phyloP scores from a whole-genome alignment of 768 basidiomycete species.

The Amanita rubescens region DNA sequence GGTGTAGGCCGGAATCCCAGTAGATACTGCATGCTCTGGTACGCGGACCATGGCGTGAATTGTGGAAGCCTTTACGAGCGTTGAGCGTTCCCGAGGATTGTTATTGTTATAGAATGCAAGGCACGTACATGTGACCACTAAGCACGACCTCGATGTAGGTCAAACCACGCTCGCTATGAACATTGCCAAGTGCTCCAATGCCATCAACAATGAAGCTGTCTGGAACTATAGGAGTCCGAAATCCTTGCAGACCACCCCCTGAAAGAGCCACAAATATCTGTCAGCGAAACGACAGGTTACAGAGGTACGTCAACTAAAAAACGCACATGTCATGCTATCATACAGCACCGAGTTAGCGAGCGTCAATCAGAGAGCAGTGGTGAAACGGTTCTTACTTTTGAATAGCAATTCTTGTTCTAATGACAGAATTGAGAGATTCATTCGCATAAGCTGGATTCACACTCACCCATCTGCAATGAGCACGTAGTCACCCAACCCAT shows the following conservation, averaged over 20 bases:
- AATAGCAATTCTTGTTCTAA: slow-evolving; percentile 50
- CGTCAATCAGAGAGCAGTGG: neutral
- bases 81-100: neutral
- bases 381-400: slow-evolving; percentile 42
- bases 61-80: slow-evolving; percentile 47
- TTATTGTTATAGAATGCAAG: neutral
- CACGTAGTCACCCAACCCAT: slow-evolving; percentile 68
- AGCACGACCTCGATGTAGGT: slow-evolving; percentile 61
- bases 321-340: slow-evolving; percentile 37
- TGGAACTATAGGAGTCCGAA: slow-evolving; percentile 57
- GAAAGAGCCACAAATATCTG: too few species aligned
- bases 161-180: slow-evolving; percentile 60
- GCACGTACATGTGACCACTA: slow-evolving; percentile 65
- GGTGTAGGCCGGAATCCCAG: slow-evolving; percentile 54
- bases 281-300: too few species aligned
- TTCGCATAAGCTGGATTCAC: neutral
- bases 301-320: neutral
- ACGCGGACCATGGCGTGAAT: slow-evolving; percentile 62
- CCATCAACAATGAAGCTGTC: slow-evolving; percentile 70
- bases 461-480: slow-evolving; percentile 68
- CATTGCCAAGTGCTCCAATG: slow-evolving; percentile 57
- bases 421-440: neutral
- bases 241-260: slow-evolving; percentile 65
- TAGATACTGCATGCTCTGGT: slow-evolving; percentile 62
- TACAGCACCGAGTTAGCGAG: neutral